These are phyloP conservation scores for Pichia sorboxylosa DNA, from an alignment of 1,139 yeast species.

Conservation along the genomic window DNA sequence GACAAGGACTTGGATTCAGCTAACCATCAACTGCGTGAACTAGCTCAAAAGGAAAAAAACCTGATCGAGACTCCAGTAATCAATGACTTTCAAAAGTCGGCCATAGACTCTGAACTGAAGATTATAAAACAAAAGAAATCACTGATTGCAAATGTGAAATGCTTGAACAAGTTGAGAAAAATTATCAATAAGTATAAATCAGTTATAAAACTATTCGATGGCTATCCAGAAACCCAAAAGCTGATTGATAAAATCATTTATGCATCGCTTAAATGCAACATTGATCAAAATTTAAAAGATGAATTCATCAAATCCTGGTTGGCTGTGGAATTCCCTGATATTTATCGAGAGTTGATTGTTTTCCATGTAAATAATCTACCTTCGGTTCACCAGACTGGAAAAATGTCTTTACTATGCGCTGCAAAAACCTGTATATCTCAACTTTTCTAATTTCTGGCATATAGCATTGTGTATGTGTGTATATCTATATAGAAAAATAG, in stretches of 20 bases:
- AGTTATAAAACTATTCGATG: constrained; percentile 4
- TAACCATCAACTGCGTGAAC: constrained; percentile 14
- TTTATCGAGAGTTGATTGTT: too few species aligned
- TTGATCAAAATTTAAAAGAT: constrained; percentile 26
- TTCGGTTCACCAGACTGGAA: too few species aligned
- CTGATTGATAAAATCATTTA: constrained; percentile 27
- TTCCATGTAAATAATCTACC: too few species aligned
- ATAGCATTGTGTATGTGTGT: too few species aligned
- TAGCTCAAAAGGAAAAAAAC: constrained; percentile 21
- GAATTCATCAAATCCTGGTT: constrained; percentile 31
- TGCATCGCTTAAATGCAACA: constrained; percentile 32
- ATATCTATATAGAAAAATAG: too few species aligned
- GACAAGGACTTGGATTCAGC: too few species aligned
- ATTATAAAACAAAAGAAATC: constrained; percentile 33
- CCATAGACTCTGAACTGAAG: constrained; percentile 33
- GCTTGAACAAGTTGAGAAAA: constrained; percentile 28
- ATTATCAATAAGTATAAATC: constrained; percentile 3
- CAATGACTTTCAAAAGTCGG: constrained; percentile 40
- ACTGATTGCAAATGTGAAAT: constrained; percentile 40
- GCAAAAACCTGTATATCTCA: too few species aligned
- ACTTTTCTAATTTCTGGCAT: too few species aligned
- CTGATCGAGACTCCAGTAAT: constrained; percentile 32
- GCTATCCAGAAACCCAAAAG: constrained; percentile 9
- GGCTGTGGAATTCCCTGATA: constrained; percentile 23
- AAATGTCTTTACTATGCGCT: too few species aligned